Base-by-base conservation (phyloP, 2,329 filamentous ascomycete species). In the Ceratocystis papillata region DNA sequence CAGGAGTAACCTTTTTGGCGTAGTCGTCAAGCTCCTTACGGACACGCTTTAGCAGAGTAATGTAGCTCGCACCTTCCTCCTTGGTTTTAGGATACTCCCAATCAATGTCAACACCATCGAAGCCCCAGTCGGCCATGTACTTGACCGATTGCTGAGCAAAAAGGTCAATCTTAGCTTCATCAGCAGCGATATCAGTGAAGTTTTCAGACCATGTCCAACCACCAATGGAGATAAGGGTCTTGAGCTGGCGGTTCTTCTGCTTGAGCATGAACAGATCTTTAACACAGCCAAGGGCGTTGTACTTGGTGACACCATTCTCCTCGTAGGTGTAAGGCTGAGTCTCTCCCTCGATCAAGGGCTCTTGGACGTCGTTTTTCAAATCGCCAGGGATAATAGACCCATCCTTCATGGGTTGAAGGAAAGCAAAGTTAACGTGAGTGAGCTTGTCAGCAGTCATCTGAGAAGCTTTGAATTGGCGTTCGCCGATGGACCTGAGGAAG, bases 171-270 rank as follows among this genome's bases (percentile, higher is more conserved):
- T 83, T 85, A 1, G 78, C 75, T 0, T 80, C 79, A 0, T 86
- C 87, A 68, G 83, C 84, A 8, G 86, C 84, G 0, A 86, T 86
- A 1, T 78, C 77, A 0, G 88, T 79, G 73, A 96, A 93, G 74
- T 90, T 89, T 70, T 81, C 77, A 1, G 88, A 90, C 75, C 89
- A 94, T 0, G 88, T 91, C 88, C 88, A 95, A 37, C 91, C 90
- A 61, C 91, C 91, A 69, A 96, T 90, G 61, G 84, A 89, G 3
- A 96, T 80, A 25, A 95, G 78, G 1, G 87, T 80, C 73, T 95
- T 95, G 65, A 96, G 75, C 60, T 89, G 83, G 17, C 90, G 85
- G 74, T 96, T 87, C 67, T 80, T 75, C 74, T 92, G 86, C 77
- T 96, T 96, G 55, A 90, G 78, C 6, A 89, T 76, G 73, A 83